Conservation (phyloP, 208 protist species). For the Trypanosoma cruzi region DNA sequence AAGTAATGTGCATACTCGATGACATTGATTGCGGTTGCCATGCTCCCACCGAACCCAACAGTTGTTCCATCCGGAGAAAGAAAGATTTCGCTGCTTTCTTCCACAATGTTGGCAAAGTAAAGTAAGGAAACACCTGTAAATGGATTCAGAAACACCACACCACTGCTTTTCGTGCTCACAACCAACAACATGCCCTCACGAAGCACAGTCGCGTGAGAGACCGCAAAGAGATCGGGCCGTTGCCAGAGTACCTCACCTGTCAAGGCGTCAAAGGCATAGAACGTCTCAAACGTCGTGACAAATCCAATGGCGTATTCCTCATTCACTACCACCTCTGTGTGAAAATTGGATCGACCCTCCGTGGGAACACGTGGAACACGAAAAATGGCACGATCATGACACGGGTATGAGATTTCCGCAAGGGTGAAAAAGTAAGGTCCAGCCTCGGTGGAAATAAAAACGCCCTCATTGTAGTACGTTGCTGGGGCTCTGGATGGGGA, state of each 20-base stretch:
- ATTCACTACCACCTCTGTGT: slow-evolving; percentile 24
- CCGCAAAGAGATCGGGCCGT: slow-evolving; percentile 6
- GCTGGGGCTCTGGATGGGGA: slow-evolving; percentile 12
- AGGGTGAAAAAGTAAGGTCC: slow-evolving; percentile 11
- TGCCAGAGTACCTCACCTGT: slow-evolving; percentile 22
- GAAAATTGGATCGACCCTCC: background rate
- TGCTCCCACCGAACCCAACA: slow-evolving; percentile 18
- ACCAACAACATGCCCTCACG: slow-evolving; percentile 10
- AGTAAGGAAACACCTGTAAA: slow-evolving; percentile 20
- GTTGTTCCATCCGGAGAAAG: background rate
- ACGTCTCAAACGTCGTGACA: slow-evolving; percentile 16
- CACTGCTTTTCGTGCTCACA: background rate
- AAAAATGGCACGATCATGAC: slow-evolving; percentile 14
- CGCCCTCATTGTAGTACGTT: slow-evolving; percentile 26
- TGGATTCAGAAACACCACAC: slow-evolving; percentile 24
- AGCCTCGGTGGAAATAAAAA: slow-evolving; percentile 22
- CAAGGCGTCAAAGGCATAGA: slow-evolving; percentile 26
- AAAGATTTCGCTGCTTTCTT: background rate
- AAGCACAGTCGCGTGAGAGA: slow-evolving; percentile 4
- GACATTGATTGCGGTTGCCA: slow-evolving; percentile 19
- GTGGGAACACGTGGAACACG: background rate
- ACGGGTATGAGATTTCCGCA: slow-evolving; percentile 23
- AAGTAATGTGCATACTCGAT: slow-evolving; percentile 17
- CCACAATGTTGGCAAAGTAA: background rate
- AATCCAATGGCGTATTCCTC: slow-evolving; percentile 24